phyloP scores from a whole-genome alignment of 768 basidiomycete genomes.

The Tylopilus sp. region DNA sequence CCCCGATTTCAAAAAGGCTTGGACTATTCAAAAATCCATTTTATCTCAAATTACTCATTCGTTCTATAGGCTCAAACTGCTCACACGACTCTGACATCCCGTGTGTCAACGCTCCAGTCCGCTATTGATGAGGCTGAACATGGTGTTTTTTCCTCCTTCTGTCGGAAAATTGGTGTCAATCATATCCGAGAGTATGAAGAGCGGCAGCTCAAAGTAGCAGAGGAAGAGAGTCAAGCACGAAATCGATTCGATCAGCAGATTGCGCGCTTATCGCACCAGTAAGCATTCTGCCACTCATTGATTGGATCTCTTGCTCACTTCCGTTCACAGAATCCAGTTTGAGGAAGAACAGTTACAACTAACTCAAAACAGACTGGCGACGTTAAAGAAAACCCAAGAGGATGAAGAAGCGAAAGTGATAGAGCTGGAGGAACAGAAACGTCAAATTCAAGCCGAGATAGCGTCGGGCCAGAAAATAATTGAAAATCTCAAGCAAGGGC shows the following conservation, averaged over 20 bases:
- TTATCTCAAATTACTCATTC: not conserved
- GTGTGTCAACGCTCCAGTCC: slow-evolving; percentile 51
- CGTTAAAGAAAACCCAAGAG: slow-evolving; percentile 48
- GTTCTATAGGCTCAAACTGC: slow-evolving; percentile 48
- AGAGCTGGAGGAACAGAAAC: slow-evolving; percentile 54
- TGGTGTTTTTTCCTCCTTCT: slow-evolving; percentile 73
- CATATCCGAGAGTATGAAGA: slow-evolving; percentile 94
- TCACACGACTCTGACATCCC: slow-evolving; percentile 48
- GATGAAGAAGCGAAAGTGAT: slow-evolving; percentile 53
- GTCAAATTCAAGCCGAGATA: slow-evolving; percentile 56
- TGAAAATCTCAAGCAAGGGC: slow-evolving; percentile 54
- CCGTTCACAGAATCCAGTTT: slow-evolving; percentile 61
- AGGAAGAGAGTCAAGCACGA: slow-evolving; percentile 83
- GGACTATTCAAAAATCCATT: not conserved
- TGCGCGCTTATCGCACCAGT: slow-evolving; percentile 84
- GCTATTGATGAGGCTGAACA: slow-evolving; percentile 79
- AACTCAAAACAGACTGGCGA: slow-evolving; percentile 58
- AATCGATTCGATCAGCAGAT: slow-evolving; percentile 84
- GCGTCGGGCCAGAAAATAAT: slow-evolving; percentile 53
- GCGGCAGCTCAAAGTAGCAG: slow-evolving; percentile 81
- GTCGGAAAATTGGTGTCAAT: slow-evolving; percentile 68
- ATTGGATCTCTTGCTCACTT: slow-evolving; percentile 2
- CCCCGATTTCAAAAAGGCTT: slow-evolving; percentile 72
- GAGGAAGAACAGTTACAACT: slow-evolving; percentile 71
- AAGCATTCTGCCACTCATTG: slow-evolving; percentile 22